phyloP scores from a whole-genome alignment of 2,329 filamentous ascomycete species.

The Diaporthe nobilis region DNA sequence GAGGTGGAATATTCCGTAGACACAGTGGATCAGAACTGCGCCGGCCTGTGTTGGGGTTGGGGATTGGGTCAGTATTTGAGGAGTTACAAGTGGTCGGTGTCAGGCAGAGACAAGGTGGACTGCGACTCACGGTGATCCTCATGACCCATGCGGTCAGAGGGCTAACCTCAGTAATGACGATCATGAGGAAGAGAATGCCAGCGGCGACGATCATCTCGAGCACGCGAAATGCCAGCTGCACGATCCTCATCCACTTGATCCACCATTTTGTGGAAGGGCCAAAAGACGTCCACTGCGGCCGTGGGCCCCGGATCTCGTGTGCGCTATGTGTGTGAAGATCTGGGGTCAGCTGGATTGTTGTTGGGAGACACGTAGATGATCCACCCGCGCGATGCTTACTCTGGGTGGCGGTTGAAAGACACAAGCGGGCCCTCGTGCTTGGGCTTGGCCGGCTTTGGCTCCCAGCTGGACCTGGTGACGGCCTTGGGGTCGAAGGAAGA shows the following conservation, averaged over 20 bases:
- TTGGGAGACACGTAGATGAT: not conserved
- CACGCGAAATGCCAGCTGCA: slow-evolving; percentile 78
- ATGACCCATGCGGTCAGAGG: slow-evolving; percentile 80
- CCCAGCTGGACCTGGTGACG: slow-evolving; percentile 83
- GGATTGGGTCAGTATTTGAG: slow-evolving; percentile 7
- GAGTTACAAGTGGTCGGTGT: slow-evolving; percentile 39
- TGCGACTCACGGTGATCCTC: slow-evolving; percentile 77
- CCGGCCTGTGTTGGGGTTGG: slow-evolving; percentile 70
- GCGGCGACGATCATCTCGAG: slow-evolving; percentile 77
- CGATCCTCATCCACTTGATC: slow-evolving; percentile 77
- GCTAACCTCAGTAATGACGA: slow-evolving; percentile 80
- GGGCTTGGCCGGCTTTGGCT: slow-evolving; percentile 71
- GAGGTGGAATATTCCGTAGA: slow-evolving; percentile 88
- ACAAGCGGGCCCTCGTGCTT: slow-evolving; percentile 83
- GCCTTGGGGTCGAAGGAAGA: slow-evolving; percentile 88
- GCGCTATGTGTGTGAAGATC: slow-evolving; percentile 55
- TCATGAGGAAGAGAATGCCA: slow-evolving; percentile 81
- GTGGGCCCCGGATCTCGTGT: slow-evolving; percentile 75
- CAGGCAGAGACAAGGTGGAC: not conserved
- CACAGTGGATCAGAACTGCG: slow-evolving; percentile 78
- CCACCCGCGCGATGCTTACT: slow-evolving; percentile 68
- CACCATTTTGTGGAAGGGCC: slow-evolving; percentile 77
- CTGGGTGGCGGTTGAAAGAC: slow-evolving; percentile 88
- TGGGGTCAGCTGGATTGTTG: slow-evolving; percentile 32
- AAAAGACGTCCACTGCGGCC: slow-evolving; percentile 75